Conservation (phyloP, 2,329 filamentous ascomycete species). For the Tympanopsis confertula region DNA sequence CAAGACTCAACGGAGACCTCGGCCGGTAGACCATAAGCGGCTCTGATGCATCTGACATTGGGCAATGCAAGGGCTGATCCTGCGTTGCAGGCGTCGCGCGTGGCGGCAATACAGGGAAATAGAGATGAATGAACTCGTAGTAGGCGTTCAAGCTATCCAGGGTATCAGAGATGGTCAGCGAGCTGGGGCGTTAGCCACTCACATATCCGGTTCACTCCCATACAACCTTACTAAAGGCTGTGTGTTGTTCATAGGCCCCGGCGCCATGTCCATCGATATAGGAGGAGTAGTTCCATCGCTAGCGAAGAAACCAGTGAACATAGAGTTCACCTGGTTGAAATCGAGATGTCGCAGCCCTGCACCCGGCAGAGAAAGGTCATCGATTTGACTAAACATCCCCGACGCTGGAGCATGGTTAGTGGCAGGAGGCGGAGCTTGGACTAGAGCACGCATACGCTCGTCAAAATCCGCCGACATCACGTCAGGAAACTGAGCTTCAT, state of each 20-base stretch:
- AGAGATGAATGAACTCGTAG: slow-evolving; percentile 30
- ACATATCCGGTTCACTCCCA: slow-evolving; percentile 25
- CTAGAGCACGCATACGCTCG: neutral
- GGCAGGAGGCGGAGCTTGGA: slow-evolving; percentile 1
- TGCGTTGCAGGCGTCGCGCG: slow-evolving; percentile 13
- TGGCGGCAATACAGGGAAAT: slow-evolving; percentile 29
- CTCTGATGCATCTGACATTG: slow-evolving; percentile 15
- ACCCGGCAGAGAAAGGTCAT: slow-evolving; percentile 23
- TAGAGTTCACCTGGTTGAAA: slow-evolving; percentile 19
- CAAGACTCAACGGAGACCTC: slow-evolving; percentile 26
- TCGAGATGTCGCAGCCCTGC: slow-evolving; percentile 25
- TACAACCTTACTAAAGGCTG: slow-evolving; percentile 22
- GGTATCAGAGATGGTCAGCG: slow-evolving; percentile 3
- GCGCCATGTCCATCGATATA: slow-evolving; percentile 13
- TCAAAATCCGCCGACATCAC: neutral
- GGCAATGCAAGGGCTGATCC: slow-evolving; percentile 19
- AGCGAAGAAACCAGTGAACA: slow-evolving; percentile 22
- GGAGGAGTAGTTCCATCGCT: slow-evolving; percentile 3
- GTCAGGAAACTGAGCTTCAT: neutral
- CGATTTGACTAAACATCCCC: slow-evolving; percentile 24
- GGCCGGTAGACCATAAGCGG: slow-evolving; percentile 19
- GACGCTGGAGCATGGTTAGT: slow-evolving; percentile 13
- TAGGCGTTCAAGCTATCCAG: slow-evolving; percentile 27
- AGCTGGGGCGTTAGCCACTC: slow-evolving; percentile 7
- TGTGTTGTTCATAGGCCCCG: slow-evolving; percentile 13